Conservation (phyloP, 805 yeast species). For the Ogataea paraovalis region DNA sequence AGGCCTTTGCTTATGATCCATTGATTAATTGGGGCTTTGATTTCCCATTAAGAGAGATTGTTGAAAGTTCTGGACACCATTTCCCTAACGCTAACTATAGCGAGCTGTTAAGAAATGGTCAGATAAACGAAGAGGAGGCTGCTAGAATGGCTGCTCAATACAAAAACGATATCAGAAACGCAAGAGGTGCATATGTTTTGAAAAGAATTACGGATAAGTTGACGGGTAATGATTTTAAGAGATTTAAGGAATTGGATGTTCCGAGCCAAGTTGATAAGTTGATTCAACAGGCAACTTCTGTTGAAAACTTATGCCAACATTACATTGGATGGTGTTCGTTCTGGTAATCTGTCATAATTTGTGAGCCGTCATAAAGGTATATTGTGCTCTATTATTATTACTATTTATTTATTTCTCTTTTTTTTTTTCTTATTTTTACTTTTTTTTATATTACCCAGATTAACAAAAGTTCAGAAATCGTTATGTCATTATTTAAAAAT, state of each 20-base stretch:
- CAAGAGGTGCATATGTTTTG: conserved; percentile 86
- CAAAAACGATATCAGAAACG: conserved; percentile 70
- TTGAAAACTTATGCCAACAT: conserved; percentile 93
- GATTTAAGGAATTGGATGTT: conserved; percentile 66
- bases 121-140: conserved; percentile 75
- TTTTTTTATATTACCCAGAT: neutral
- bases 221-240: conserved; percentile 87
- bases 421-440: too few species aligned
- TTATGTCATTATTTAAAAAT: conserved; percentile 1
- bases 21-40: conserved; percentile 98
- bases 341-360: conserved; percentile 53
- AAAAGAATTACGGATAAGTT: conserved; percentile 88
- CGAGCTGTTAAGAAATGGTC: conserved; percentile 66
- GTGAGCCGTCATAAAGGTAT: neutral
- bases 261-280: conserved; percentile 89
- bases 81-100: conserved; percentile 66
- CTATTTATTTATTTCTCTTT: neutral
- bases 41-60: conserved; percentile 74
- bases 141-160: conserved; percentile 65
- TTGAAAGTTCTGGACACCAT: conserved; percentile 67
- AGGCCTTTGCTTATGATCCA: conserved; percentile 98
- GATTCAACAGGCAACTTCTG: conserved; percentile 94
- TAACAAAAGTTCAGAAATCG: neutral
- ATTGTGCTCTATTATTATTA: too few species aligned
- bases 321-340: conserved; percentile 99